A percentile compares a stretch with the other conserved stretches of the same genome.
Evolutionary conservation across 148 eudicot species (phyloP).

Genomic region (Chenopodium formosanum): DNA sequence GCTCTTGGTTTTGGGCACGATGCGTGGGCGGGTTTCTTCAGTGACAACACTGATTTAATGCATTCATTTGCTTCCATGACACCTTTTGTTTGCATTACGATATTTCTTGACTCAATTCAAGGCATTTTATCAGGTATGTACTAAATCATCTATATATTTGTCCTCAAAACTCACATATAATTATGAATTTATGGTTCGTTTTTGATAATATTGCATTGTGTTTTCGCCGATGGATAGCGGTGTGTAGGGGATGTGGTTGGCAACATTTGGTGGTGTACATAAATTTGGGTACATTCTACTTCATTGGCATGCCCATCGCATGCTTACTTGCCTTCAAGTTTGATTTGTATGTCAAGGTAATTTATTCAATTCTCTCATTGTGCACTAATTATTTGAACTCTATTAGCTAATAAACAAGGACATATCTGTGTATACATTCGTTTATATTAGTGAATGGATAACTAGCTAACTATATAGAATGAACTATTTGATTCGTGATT

Average conservation of each 20-base stretch:
- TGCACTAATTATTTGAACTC: not conserved
- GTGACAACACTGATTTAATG: not conserved
- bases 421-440: too few relatives aligned
- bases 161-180: too few relatives aligned
- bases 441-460: too few relatives aligned
- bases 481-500: too few relatives aligned
- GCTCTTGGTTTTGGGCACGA: constrained; percentile 54
- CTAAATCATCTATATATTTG: too few relatives aligned
- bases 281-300: constrained; percentile 59
- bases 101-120: not conserved
- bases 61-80: not conserved
- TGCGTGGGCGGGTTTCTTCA: constrained; percentile 36
- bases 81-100: not conserved
- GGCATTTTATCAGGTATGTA: not conserved
- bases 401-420: too few relatives aligned
- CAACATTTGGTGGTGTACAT: constrained; percentile 63
- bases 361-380: not conserved
- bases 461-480: too few relatives aligned
- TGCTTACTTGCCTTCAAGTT: constrained; percentile 55
- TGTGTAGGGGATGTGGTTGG: constrained; percentile 90
- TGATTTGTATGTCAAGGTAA: constrained; percentile 44
- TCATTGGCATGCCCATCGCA: constrained; percentile 73
- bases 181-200: too few relatives aligned
- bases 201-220: too few relatives aligned
- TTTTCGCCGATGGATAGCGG: constrained; percentile 37